Evolutionary conservation across 1,284 basidiomycete genomes (phyloP).

Genomic region (Xerocomus minutiporus): DNA sequence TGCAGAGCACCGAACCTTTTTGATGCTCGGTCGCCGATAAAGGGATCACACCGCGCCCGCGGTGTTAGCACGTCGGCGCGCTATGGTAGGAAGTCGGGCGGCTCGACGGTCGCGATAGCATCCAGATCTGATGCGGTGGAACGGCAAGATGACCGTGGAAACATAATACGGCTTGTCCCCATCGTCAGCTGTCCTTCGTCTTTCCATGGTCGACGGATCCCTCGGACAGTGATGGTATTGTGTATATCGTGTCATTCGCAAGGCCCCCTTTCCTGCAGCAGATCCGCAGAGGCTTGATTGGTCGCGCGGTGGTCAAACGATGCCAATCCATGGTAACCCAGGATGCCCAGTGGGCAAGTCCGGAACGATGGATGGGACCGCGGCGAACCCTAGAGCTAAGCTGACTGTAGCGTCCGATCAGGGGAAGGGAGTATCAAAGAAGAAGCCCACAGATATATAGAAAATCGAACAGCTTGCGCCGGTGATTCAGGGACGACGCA

Average conservation of each 20-base stretch:
- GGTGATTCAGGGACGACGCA: background rate
- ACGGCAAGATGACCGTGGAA: background rate
- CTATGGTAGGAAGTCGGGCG: background rate
- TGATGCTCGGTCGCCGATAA: background rate
- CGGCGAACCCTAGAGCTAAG: background rate
- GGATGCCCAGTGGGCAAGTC: background rate
- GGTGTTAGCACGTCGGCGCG: background rate
- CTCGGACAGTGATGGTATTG: background rate
- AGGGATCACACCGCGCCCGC: background rate
- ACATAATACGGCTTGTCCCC: background rate
- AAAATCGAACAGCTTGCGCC: background rate
- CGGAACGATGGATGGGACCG: background rate
- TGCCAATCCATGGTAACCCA: background rate
- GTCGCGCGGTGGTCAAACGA: background rate
- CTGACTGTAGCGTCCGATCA: background rate
- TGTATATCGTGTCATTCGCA: no score
- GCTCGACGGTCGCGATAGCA: background rate
- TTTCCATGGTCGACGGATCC: background rate
- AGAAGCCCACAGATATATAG: background rate
- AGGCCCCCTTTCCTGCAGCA: no score
- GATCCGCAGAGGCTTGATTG: background rate
- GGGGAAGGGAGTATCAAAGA: background rate
- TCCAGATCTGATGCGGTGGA: background rate
- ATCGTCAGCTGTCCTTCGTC: background rate
- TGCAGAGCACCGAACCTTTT: background rate